Conservation (phyloP, 1,284 basidiomycete species). For the Puccinia sorghi region DNA sequence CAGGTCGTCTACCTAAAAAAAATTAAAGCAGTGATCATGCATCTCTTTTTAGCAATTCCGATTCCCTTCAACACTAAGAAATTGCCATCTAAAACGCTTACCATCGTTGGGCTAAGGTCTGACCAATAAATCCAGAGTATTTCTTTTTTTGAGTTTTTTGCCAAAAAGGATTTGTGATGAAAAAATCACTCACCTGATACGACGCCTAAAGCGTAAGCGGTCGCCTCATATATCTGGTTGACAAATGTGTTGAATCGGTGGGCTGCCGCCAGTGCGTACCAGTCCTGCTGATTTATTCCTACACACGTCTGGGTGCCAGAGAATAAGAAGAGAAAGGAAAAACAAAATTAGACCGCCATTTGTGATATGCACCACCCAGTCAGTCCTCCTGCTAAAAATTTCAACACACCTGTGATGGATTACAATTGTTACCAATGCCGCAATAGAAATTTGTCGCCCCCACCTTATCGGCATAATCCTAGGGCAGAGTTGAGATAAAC, state of each 20-base stretch:
- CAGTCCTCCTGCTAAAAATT: neutral
- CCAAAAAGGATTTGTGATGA: too few relatives aligned
- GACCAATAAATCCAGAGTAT: too few relatives aligned
- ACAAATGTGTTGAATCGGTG: constrained; percentile 42
- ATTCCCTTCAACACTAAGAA: neutral
- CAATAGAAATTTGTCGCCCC: constrained; percentile 44
- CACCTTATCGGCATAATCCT: constrained; percentile 32
- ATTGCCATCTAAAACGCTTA: neutral
- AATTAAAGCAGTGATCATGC: neutral
- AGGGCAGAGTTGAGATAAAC: too few relatives aligned
- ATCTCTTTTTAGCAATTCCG: neutral
- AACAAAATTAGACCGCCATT: neutral
- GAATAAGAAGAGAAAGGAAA: constrained; percentile 11
- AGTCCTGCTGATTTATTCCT: constrained; percentile 31
- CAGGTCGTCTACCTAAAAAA: constrained; percentile 33
- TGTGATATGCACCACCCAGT: neutral
- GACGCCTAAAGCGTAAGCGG: constrained; percentile 41
- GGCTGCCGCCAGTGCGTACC: constrained; percentile 41
- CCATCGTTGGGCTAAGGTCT: constrained; percentile 45
- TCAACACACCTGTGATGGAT: constrained; percentile 34
- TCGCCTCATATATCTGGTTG: constrained; percentile 48
- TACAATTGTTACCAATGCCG: constrained; percentile 44
- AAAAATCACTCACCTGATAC: constrained; percentile 33
- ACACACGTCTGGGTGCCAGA: constrained; percentile 14
- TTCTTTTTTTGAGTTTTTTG: too few relatives aligned